Evolutionary conservation across 345 rosid species (phyloP).

Genomic region (Boechera stricta): DNA sequence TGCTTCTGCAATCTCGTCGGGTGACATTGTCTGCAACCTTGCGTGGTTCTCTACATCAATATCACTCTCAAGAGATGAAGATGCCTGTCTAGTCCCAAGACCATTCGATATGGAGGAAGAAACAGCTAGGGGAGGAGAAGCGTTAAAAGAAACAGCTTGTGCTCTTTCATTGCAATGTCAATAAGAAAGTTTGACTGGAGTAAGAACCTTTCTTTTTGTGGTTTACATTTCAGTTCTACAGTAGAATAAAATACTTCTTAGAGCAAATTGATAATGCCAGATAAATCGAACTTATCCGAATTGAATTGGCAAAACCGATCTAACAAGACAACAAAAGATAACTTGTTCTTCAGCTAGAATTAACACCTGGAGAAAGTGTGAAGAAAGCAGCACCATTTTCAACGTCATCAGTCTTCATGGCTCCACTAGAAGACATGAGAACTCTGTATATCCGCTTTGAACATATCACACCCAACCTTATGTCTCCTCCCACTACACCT

Average conservation of each 20-base stretch:
- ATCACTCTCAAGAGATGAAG: conserved; percentile 66
- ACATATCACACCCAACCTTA: conserved; percentile 83
- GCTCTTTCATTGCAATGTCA: too few relatives aligned
- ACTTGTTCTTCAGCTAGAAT: too few relatives aligned
- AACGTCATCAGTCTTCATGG: conserved; percentile 79
- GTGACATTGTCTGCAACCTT: conserved; percentile 68
- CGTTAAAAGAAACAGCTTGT: too few relatives aligned
- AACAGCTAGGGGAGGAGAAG: background rate
- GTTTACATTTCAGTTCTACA: too few relatives aligned
- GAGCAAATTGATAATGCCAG: too few relatives aligned
- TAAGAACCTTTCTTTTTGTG: too few relatives aligned
- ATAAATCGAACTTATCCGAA: too few relatives aligned
- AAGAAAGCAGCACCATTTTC: conserved; percentile 94
- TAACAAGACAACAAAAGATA: too few relatives aligned
- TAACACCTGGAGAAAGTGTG: too few relatives aligned
- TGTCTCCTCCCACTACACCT: conserved; percentile 71
- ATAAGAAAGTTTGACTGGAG: too few relatives aligned
- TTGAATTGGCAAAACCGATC: too few relatives aligned
- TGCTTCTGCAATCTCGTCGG: conserved; percentile 78
- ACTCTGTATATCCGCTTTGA: conserved; percentile 86
- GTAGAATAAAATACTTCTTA: too few relatives aligned
- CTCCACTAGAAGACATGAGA: conserved; percentile 75
- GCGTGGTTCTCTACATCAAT: conserved; percentile 80
- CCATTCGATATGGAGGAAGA: conserved; percentile 44
- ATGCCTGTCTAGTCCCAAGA: conserved; percentile 44